Evolutionary conservation across 1,139 yeast species (phyloP).

Genomic region (Candida neerlandica): DNA sequence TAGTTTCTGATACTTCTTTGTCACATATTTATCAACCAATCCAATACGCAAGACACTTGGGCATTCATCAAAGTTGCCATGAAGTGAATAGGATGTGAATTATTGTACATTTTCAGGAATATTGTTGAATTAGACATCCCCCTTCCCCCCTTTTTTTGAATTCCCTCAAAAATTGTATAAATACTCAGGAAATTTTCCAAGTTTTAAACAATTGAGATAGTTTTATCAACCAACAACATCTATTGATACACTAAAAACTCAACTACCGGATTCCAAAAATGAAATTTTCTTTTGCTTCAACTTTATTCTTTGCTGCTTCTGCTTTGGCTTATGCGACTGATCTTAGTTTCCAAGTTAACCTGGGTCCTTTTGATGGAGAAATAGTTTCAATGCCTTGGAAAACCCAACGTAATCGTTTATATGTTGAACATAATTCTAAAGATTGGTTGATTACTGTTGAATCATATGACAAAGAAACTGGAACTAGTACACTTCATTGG

Average conservation of each 20-base stretch:
- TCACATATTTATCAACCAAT: not conserved
- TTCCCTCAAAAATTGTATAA: not conserved
- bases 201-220: too few species aligned
- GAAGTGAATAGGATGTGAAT: not conserved
- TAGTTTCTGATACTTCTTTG: not conserved
- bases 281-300: not conserved
- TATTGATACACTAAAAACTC: too few species aligned
- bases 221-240: too few species aligned
- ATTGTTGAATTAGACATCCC: not conserved
- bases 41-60: not conserved
- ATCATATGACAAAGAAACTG: not conserved
- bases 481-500: not conserved
- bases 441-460: too few species aligned
- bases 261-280: not conserved
- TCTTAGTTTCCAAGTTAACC: not conserved
- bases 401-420: not conserved
- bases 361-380: not conserved
- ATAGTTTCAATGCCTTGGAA: not conserved
- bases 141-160: not conserved
- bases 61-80: not conserved
- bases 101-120: not conserved
- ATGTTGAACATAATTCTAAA: not conserved
- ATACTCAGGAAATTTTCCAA: too few species aligned
- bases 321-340: not conserved
- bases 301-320: not conserved